Percentiles rank a stretch among this genome's conserved stretches.
Conservation (phyloP, 768 basidiomycete species). For the Russula compacta region DNA sequence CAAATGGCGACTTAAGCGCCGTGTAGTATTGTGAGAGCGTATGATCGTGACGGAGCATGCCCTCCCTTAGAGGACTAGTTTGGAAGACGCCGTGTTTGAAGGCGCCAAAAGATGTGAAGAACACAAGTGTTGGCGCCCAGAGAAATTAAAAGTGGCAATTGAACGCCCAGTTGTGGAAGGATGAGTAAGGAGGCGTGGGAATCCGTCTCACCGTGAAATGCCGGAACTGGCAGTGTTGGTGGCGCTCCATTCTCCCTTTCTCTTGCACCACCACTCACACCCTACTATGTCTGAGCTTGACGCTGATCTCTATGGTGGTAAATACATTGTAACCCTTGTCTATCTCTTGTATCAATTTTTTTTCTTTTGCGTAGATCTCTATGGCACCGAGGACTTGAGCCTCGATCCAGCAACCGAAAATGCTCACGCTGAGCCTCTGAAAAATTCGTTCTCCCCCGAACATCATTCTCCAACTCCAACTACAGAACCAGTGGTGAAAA, state of each 20-base stretch:
- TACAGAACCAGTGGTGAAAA: background rate
- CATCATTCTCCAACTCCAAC: constrained; percentile 1
- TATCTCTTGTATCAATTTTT: background rate
- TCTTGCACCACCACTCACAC: constrained; percentile 23
- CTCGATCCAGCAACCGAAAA: constrained; percentile 35
- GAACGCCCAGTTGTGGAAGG: background rate
- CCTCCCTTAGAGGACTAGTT: background rate
- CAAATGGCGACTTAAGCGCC: background rate
- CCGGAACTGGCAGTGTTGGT: constrained; percentile 1
- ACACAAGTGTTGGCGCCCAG: background rate
- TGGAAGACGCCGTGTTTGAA: background rate
- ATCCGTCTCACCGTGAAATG: constrained; percentile 10
- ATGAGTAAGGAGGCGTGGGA: constrained; percentile 16
- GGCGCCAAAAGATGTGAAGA: background rate
- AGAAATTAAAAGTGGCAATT: background rate
- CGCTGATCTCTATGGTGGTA: constrained; percentile 85
- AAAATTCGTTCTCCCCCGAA: constrained; percentile 9
- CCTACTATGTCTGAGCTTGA: constrained; percentile 65
- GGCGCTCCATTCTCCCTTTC: constrained; percentile 17
- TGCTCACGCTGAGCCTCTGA: constrained; percentile 15
- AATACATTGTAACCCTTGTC: constrained; percentile 20
- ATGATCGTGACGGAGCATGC: no score
- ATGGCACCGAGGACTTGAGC: constrained; percentile 49
- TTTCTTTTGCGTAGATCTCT: constrained; percentile 37
- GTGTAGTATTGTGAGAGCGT: background rate